phyloP scores from a whole-genome alignment of 1,284 basidiomycete genomes.

The Leccinum variabile region DNA sequence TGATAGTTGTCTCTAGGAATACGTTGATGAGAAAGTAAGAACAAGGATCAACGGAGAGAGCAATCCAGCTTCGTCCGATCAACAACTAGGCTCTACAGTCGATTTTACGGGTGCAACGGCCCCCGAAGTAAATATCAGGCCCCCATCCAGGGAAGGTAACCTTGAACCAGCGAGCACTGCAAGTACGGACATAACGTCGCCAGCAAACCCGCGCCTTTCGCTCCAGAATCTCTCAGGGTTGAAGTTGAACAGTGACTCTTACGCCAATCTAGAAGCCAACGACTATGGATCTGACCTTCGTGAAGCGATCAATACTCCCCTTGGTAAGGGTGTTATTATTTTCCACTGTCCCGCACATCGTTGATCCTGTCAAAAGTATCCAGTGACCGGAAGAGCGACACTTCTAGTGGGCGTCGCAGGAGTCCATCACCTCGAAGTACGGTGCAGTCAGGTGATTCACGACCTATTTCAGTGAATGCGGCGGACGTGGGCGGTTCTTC shows the following conservation, averaged over 20 bases:
- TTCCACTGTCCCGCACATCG: neutral
- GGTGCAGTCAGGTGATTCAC: neutral
- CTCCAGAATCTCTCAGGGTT: neutral
- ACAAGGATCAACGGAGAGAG: neutral
- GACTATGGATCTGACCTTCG: neutral
- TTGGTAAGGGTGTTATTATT: constrained; percentile 3
- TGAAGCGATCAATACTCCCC: constrained; percentile 5
- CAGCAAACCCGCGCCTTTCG: constrained; percentile 1
- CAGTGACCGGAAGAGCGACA: neutral
- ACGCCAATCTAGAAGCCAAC: neutral
- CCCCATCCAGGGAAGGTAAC: neutral
- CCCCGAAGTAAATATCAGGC: neutral
- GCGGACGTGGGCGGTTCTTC: neutral
- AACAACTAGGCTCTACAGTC: neutral
- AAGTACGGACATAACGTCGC: neutral
- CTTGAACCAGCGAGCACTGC: neutral
- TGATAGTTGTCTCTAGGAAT: constrained; percentile 6
- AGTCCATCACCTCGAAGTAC: neutral
- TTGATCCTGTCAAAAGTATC: constrained; percentile 5
- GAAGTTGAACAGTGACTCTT: neutral
- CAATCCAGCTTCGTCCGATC: neutral
- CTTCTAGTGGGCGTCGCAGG: constrained; percentile 1
- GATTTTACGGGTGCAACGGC: neutral
- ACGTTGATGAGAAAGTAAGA: constrained; percentile 8
- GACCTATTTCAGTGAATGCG: neutral